These are phyloP conservation scores for Phoma sp. DNA, from an alignment of 2,329 filamentous ascomycete genomes.

Conservation along the genomic window DNA sequence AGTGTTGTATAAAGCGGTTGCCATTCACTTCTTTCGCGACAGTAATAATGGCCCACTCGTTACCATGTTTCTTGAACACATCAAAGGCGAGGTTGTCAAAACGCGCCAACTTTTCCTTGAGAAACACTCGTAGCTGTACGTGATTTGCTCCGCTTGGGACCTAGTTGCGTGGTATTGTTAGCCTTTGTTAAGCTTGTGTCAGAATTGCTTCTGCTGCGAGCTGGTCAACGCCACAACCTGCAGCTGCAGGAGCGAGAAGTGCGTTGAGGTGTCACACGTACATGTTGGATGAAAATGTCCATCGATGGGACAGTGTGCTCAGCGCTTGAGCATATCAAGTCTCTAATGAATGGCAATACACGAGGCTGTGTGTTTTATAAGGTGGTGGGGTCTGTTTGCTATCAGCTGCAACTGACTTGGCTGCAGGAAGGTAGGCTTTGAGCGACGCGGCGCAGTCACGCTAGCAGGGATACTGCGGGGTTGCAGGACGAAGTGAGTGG, in stretches of 20 bases:
- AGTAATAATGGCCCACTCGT: constrained; percentile 52
- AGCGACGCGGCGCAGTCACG: neutral
- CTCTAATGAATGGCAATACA: too few relatives aligned
- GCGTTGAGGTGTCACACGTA: constrained; percentile 13
- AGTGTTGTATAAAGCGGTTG: constrained; percentile 50
- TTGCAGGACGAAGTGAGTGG: neutral
- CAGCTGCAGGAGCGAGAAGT: neutral
- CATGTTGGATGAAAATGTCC: constrained; percentile 35
- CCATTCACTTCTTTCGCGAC: constrained; percentile 51
- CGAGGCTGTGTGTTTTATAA: too few relatives aligned
- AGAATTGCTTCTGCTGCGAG: neutral
- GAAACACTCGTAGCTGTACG: constrained; percentile 49
- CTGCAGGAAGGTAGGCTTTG: constrained; percentile 1
- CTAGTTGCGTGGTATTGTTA: constrained; percentile 7
- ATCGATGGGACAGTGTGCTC: constrained; percentile 6
- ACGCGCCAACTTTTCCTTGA: constrained; percentile 46
- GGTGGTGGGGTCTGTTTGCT: constrained; percentile 3
- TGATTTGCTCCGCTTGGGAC: constrained; percentile 52
- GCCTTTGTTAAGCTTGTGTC: neutral
- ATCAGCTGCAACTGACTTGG: neutral
- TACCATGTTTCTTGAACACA: constrained; percentile 49
- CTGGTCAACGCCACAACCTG: too few relatives aligned
- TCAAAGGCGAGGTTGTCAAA: constrained; percentile 53
- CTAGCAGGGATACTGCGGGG: constrained; percentile 14
- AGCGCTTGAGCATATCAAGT: neutral